These are phyloP conservation scores for Diphasiastrum complanatum DNA, from an alignment of 83 land plant genomes.

Conservation along the genomic window DNA sequence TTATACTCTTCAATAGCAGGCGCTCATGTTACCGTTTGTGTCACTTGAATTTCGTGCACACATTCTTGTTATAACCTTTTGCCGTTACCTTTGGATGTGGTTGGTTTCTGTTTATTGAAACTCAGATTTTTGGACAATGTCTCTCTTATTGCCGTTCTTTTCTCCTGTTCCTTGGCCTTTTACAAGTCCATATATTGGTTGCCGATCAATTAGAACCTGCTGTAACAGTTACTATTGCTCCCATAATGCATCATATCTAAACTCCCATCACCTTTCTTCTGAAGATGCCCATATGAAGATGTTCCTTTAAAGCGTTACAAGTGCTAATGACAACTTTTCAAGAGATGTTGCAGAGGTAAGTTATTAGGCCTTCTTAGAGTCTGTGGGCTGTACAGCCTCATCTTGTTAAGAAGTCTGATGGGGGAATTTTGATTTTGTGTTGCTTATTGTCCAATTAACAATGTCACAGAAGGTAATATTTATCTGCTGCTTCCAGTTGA, in stretches of 20 bases:
- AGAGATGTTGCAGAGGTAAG: neutral
- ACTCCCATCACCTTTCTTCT: neutral
- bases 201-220: too few species aligned
- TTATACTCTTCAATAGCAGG: neutral
- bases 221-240: neutral
- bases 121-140: neutral
- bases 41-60: neutral
- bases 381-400: slow-evolving; percentile 4
- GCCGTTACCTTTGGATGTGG: slow-evolving; percentile 5
- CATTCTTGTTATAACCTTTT: neutral
- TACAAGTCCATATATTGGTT: too few species aligned
- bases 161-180: neutral
- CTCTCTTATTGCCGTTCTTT: neutral
- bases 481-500: slow-evolving; percentile 8
- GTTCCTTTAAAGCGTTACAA: neutral
- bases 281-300: neutral
- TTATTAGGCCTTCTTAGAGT: neutral
- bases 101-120: neutral
- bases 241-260: neutral
- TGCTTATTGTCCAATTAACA: neutral
- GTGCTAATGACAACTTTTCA: neutral
- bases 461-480: neutral
- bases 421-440: neutral
- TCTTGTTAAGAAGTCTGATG: slow-evolving; percentile 3
- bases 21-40: neutral